These are phyloP conservation scores for Candida parachauliodes DNA, from an alignment of 805 yeast genomes.

Conservation along the genomic window DNA sequence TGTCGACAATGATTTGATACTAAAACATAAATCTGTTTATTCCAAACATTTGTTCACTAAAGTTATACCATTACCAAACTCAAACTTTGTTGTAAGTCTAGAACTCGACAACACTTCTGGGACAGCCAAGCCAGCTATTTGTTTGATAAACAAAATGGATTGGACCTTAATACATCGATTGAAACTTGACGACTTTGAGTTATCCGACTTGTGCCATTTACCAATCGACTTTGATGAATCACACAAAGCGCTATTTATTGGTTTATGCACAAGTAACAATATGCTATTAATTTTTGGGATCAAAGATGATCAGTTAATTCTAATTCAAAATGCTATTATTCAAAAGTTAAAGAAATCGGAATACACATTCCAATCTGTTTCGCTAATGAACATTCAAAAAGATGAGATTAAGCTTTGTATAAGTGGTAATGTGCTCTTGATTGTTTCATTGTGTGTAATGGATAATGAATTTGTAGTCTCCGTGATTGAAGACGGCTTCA, in stretches of 20 bases:
- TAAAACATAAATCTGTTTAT: background rate
- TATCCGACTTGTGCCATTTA: background rate
- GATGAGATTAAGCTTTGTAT: background rate
- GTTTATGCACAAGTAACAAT: background rate
- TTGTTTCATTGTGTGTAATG: background rate
- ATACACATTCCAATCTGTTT: background rate
- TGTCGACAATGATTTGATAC: too few species aligned
- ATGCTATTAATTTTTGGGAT: background rate
- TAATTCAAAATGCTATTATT: background rate
- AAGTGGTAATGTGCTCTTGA: background rate
- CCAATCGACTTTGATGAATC: background rate
- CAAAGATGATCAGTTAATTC: background rate
- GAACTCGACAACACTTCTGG: slow-evolving; percentile 4
- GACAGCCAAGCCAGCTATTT: background rate
- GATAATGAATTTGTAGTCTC: background rate
- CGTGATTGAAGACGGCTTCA: too few species aligned
- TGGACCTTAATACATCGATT: background rate
- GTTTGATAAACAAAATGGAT: background rate
- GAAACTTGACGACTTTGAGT: background rate
- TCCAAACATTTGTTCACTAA: slow-evolving; percentile 1
- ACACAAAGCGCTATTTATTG: background rate
- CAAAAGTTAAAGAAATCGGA: background rate
- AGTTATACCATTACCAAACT: background rate
- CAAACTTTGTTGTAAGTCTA: background rate
- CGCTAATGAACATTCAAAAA: background rate